These are phyloP conservation scores for Lichtheimia ornata DNA, from an alignment of 371 early-diverging fungal genomes.

Conservation along the genomic window DNA sequence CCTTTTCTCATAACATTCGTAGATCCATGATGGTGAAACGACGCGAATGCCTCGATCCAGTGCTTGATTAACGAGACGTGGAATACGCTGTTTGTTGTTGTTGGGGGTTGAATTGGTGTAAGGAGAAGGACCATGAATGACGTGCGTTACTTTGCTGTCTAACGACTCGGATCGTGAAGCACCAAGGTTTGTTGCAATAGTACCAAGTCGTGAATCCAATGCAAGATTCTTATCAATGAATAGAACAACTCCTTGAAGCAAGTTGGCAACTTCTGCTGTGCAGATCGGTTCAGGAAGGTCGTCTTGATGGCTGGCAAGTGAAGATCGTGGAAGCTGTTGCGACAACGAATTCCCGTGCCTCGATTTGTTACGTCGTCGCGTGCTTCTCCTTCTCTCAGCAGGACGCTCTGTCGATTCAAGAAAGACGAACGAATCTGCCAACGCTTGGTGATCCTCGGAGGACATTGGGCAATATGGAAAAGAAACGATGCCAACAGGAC, in stretches of 20 bases:
- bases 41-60: constrained; percentile 13
- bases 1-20: constrained; percentile 13
- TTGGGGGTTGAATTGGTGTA: background rate
- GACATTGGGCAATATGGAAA: too few species aligned
- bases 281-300: constrained; percentile 4
- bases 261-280: background rate
- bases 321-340: too few species aligned
- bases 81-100: constrained; percentile 1
- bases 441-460: too few species aligned
- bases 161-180: background rate
- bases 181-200: constrained; percentile 7
- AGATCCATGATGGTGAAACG: constrained; percentile 15
- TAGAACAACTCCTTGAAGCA: constrained; percentile 3
- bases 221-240: constrained; percentile 11
- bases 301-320: background rate
- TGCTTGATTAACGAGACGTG: constrained; percentile 15
- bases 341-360: background rate
- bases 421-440: background rate
- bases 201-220: constrained; percentile 1
- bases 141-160: constrained; percentile 11
- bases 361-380: background rate
- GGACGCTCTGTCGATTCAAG: background rate
- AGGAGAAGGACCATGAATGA: constrained; percentile 13
- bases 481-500: too few species aligned
- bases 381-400: background rate